These are phyloP conservation scores for Aspergillus intermedius DNA, from an alignment of 2,329 filamentous ascomycete genomes.

Conservation along the genomic window DNA sequence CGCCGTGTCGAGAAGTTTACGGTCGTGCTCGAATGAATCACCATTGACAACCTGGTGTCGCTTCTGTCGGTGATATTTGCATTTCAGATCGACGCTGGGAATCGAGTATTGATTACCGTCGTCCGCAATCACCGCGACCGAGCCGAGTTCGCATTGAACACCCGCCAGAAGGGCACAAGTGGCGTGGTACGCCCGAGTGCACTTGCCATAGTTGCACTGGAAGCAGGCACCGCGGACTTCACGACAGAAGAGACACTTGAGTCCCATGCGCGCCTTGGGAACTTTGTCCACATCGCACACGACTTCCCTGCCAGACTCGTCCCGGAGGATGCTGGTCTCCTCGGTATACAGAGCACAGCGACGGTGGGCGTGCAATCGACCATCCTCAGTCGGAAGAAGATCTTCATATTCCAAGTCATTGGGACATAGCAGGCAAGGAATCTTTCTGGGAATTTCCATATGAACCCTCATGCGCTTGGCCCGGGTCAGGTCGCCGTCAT, in stretches of 20 bases:
- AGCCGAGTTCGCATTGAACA: conserved; percentile 81
- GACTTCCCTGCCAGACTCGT: conserved; percentile 61
- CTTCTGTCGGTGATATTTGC: conserved; percentile 87
- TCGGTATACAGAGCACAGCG: conserved; percentile 86
- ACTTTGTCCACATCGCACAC: conserved; percentile 76
- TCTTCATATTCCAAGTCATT: conserved; percentile 78
- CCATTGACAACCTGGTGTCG: conserved; percentile 69
- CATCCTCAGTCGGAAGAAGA: conserved; percentile 81
- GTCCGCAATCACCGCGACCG: conserved; percentile 79
- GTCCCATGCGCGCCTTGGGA: conserved; percentile 76
- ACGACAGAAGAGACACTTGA: conserved; percentile 92
- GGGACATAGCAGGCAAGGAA: conserved; percentile 86
- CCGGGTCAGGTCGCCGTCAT: conserved; percentile 50
- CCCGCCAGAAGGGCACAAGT: conserved; percentile 90
- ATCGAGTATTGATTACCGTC: conserved; percentile 90
- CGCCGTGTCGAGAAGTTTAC: conserved; percentile 62
- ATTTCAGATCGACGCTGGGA: conserved; percentile 86
- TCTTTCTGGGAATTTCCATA: conserved; percentile 62
- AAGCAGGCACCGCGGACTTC: conserved; percentile 95
- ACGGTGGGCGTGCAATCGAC: conserved; percentile 71
- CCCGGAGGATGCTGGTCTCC: conserved; percentile 76
- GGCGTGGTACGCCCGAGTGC: conserved; percentile 85
- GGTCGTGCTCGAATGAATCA: conserved; percentile 63
- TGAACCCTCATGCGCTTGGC: conserved; percentile 74
- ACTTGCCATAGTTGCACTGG: conserved; percentile 93